These are phyloP conservation scores for Bruguiera hainesii DNA, from an alignment of 441 rosid genomes.

Conservation along the genomic window DNA sequence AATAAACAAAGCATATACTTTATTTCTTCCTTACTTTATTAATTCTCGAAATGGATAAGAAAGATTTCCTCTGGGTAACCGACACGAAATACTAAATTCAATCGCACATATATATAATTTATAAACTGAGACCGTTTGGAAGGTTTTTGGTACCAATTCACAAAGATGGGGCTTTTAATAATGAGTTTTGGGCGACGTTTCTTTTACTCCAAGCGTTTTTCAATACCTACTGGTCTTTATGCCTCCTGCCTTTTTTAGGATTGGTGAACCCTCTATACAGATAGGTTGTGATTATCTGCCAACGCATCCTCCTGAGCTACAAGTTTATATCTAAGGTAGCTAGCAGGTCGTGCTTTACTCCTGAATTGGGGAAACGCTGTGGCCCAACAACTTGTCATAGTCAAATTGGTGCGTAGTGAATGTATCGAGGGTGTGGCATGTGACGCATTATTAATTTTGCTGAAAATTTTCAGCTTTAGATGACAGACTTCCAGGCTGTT, in stretches of 20 bases:
- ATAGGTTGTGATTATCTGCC: slow-evolving; percentile 23
- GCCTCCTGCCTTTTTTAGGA: slow-evolving; percentile 12
- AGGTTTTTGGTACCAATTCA: slow-evolving; percentile 10
- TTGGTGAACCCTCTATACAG: slow-evolving; percentile 12
- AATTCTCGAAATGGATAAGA: background rate
- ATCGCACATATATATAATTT: background rate
- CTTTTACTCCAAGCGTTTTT: slow-evolving; percentile 36
- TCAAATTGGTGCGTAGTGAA: background rate
- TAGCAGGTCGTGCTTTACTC: background rate
- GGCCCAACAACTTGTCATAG: slow-evolving; percentile 1
- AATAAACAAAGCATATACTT: background rate
- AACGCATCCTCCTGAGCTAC: background rate
- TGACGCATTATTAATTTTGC: background rate
- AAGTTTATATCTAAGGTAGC: slow-evolving; percentile 12
- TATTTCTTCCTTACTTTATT: too few relatives aligned
- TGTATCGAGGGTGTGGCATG: background rate
- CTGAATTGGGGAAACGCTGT: background rate
- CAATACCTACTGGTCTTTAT: background rate
- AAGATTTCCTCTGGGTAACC: background rate
- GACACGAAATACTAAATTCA: background rate
- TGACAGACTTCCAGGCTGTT: too few relatives aligned
- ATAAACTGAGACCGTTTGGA: background rate
- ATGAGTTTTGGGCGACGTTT: slow-evolving; percentile 20
- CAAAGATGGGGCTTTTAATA: slow-evolving; percentile 14
- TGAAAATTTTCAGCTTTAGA: background rate